phyloP scores from a whole-genome alignment of 176 grass and related monocot species.

The Stipa capillata region DNA sequence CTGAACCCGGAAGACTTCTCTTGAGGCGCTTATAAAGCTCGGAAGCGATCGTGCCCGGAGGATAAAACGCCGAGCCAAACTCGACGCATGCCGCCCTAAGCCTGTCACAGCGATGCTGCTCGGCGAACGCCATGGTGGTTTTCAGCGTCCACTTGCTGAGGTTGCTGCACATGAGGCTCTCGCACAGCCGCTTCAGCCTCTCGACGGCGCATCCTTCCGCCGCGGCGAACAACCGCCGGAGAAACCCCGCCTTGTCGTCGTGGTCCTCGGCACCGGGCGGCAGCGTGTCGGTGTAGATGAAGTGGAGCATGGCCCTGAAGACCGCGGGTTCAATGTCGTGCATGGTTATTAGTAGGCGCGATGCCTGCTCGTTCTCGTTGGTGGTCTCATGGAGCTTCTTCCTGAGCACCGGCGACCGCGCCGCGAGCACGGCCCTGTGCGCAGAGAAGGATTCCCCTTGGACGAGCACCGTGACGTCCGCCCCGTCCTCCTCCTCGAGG shows the following conservation, averaged over 20 bases:
- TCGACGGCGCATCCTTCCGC: background rate
- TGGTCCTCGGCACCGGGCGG: background rate
- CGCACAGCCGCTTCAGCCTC: background rate
- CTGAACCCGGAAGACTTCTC: background rate
- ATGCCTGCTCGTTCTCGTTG: background rate
- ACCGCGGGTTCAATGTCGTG: background rate
- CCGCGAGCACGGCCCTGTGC: conserved; percentile 24
- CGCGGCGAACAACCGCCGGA: background rate
- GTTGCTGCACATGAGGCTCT: background rate
- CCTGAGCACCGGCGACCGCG: conserved; percentile 27
- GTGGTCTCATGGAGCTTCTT: background rate
- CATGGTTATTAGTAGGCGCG: background rate
- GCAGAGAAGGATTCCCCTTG: background rate
- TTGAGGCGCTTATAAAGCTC: background rate
- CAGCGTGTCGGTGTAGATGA: background rate
- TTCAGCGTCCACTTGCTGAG: background rate
- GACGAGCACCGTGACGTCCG: conserved; percentile 18
- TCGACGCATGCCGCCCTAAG: background rate
- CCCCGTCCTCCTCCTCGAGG: background rate
- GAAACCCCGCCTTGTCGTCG: background rate
- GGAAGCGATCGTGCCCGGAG: background rate
- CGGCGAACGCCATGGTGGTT: background rate
- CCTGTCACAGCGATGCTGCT: background rate
- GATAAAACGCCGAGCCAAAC: background rate
- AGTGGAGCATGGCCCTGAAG: background rate